Base-by-base conservation (phyloP, 192 early-diverging fungal genomes). In the Umbelopsis vinacea region DNA sequence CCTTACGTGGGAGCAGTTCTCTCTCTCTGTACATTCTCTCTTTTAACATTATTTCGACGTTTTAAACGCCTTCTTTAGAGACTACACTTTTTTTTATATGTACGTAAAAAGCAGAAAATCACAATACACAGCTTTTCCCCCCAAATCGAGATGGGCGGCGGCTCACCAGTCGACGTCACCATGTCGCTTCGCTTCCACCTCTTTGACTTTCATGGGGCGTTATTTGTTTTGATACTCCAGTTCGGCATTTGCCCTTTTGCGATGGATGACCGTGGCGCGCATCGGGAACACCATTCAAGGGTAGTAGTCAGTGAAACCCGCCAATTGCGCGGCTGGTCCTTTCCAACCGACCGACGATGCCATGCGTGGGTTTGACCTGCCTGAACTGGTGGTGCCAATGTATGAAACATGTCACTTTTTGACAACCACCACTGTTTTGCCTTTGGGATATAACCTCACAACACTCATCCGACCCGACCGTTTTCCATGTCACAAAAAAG, bases 181-280 rank as follows among this genome's bases (percentile, higher is more conserved):
- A 21, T 17, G 6, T 50, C 40, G 11, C 40, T 43, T 43, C 40
- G 6, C 40, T 43, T 12, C 38, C 11, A 43, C 11, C 40, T 43
- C 6, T 43, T 43, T 43, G 48, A 21, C 48, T 50, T 50, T 17
- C 48, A 50, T 50, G n/a, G 48, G 48, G 48, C 48, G 48, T 50
- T 50, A 21, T 50, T 50, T 50, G 48, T 50, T 50, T 50, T 50
- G 26, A 29, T 15, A 0, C 14, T 29, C 29, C 57, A 19, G 23
- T 63, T 63, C 57, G 57, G 57, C 57, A 63, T 63, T 63, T 63
- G 57, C 57, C 57, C 57, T 63, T 63, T 63, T 63, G 57, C 57
- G 48, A 50, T 12, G 48, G 48, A 50, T n/a, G 5, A 19, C 48
- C n/a, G 48, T 50, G 48, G 57, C 57, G 35, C 7, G 26, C 24